Evolutionary conservation across 1,139 yeast genomes (phyloP).

Genomic region (Meyerozyma athensensis): DNA sequence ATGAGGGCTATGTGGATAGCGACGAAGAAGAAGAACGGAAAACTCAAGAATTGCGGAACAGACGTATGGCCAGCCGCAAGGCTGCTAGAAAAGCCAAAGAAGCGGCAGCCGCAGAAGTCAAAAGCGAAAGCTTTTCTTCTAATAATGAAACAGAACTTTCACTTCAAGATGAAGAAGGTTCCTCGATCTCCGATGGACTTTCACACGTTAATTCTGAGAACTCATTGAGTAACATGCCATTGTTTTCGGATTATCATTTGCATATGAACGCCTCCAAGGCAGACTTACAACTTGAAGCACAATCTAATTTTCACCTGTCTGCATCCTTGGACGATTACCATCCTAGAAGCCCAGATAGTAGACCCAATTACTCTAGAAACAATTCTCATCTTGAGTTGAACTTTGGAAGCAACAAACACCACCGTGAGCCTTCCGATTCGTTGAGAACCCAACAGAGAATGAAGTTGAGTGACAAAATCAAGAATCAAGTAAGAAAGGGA

Average conservation of each 20-base stretch:
- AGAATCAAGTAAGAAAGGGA: slow-evolving; percentile 30
- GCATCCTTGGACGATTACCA: slow-evolving; percentile 28
- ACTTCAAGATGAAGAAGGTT: slow-evolving; percentile 21
- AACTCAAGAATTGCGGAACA: slow-evolving; percentile 48
- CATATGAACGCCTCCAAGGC: slow-evolving; percentile 30
- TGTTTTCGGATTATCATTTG: slow-evolving; percentile 45
- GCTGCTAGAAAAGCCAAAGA: slow-evolving; percentile 14
- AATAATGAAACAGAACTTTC: slow-evolving; percentile 19
- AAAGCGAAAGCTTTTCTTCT: slow-evolving; percentile 5
- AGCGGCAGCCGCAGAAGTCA: slow-evolving; percentile 6
- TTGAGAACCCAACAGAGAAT: slow-evolving; percentile 8
- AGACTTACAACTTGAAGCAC: slow-evolving; percentile 20
- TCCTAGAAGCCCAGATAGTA: slow-evolving; percentile 7
- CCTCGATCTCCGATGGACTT: slow-evolving; percentile 47
- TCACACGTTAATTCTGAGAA: slow-evolving; percentile 50
- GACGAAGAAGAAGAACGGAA: slow-evolving; percentile 55
- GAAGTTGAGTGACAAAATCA: slow-evolving; percentile 32
- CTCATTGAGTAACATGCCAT: slow-evolving; percentile 52
- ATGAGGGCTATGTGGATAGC: slow-evolving; percentile 32
- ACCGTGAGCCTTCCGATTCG: slow-evolving; percentile 6
- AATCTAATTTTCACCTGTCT: slow-evolving; percentile 24
- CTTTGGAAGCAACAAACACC: slow-evolving; percentile 18
- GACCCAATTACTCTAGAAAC: slow-evolving; percentile 17
- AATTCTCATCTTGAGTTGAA: slow-evolving; percentile 35
- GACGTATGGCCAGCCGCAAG: slow-evolving; percentile 31